Evolutionary conservation across 75 land plant genomes (phyloP).

Genomic region (Sequoia sempervirens): DNA sequence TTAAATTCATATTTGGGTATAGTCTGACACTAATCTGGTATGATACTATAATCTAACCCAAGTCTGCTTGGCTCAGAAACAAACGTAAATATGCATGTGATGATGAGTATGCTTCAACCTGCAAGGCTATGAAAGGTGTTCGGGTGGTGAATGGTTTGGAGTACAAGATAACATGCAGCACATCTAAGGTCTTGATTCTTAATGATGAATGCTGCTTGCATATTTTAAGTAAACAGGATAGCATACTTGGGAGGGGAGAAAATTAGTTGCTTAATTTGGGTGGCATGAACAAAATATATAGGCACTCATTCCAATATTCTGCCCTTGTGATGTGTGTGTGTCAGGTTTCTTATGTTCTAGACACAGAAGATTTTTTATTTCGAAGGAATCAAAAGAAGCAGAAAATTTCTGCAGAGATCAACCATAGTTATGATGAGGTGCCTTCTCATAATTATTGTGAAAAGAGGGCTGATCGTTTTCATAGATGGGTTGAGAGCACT

Average conservation of each 20-base stretch:
- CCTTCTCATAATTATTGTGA: not conserved
- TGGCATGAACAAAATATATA: not conserved
- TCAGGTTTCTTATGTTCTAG: constrained; percentile 90
- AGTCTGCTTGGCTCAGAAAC: constrained; percentile 40
- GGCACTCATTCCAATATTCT: not conserved
- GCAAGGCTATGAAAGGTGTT: constrained; percentile 46
- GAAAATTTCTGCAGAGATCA: not conserved
- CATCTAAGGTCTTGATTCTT: constrained; percentile 60
- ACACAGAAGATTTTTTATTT: constrained; percentile 82
- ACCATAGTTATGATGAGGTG: constrained; percentile 1
- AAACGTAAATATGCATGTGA: constrained; percentile 34
- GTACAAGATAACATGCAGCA: constrained; percentile 73
- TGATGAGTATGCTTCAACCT: constrained; percentile 35
- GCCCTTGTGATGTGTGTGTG: constrained; percentile 1
- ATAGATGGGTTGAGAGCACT: constrained; percentile 10
- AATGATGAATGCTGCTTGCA: not conserved
- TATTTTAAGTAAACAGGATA: not conserved
- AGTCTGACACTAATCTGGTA: not conserved
- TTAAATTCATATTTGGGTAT: not conserved
- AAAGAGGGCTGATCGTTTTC: constrained; percentile 8
- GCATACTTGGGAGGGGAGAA: not conserved
- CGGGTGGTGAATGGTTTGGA: constrained; percentile 73
- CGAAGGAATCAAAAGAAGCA: constrained; percentile 22
- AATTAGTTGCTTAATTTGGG: not conserved
- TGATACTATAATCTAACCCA: not conserved